Conservation (phyloP, 2,329 filamentous ascomycete species). For the Sclerotinia minor region DNA sequence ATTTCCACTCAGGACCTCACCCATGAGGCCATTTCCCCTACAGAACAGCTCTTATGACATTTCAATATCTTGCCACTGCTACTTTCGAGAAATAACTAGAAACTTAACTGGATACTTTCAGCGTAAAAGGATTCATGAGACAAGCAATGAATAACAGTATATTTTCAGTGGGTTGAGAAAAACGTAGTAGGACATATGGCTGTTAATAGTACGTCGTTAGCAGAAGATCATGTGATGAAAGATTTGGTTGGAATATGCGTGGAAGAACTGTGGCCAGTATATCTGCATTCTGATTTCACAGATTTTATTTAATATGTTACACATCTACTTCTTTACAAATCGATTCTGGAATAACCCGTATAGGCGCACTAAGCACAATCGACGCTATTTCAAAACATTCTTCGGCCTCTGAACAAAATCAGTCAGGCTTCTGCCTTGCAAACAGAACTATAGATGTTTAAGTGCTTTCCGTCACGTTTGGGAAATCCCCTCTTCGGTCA, state of each 20-base stretch:
- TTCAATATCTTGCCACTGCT: constrained; percentile 43
- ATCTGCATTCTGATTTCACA: not conserved
- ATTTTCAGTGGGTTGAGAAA: constrained; percentile 53
- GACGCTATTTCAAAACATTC: constrained; percentile 49
- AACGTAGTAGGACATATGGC: constrained; percentile 57
- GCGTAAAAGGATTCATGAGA: constrained; percentile 53
- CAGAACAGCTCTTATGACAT: not conserved
- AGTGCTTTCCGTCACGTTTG: constrained; percentile 56
- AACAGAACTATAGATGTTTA: constrained; percentile 53
- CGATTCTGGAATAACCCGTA: constrained; percentile 28
- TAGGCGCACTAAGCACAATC: constrained; percentile 50
- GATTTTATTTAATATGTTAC: no score
- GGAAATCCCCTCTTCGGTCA: constrained; percentile 50
- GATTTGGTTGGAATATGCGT: constrained; percentile 58
- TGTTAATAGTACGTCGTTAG: constrained; percentile 53
- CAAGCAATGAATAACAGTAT: constrained; percentile 59
- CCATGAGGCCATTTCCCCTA: not conserved
- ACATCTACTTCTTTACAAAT: not conserved
- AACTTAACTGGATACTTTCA: constrained; percentile 50
- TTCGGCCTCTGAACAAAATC: constrained; percentile 50
- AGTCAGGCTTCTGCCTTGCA: constrained; percentile 54
- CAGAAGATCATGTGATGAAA: constrained; percentile 49
- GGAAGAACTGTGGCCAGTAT: constrained; percentile 50
- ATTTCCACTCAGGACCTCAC: not conserved
- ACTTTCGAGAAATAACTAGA: constrained; percentile 50